Percentiles rank a stretch among this genome's conserved stretches.
These are phyloP conservation scores for Populus tremula DNA, from an alignment of 345 rosid genomes.

Conservation along the genomic window DNA sequence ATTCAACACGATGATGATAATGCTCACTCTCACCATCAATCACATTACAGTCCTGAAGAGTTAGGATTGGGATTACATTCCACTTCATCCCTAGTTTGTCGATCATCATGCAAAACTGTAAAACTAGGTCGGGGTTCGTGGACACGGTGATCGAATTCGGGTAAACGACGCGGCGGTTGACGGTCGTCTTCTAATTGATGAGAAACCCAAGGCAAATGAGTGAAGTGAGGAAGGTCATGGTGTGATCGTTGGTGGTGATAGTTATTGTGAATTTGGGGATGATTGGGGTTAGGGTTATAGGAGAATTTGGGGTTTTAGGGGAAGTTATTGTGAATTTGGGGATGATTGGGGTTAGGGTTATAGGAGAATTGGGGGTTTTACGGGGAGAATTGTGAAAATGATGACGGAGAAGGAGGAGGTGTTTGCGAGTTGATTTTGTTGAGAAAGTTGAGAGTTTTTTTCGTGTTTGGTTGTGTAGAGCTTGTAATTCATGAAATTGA, in stretches of 20 bases:
- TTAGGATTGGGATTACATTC: slow-evolving; percentile 15
- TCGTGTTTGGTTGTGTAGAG: too few species aligned
- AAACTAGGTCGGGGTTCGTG: slow-evolving; percentile 6
- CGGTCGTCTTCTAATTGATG: slow-evolving; percentile 3
- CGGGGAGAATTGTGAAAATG: not conserved
- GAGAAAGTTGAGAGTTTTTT: too few species aligned
- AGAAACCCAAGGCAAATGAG: slow-evolving; percentile 26
- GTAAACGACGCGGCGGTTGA: slow-evolving; percentile 7
- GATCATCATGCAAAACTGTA: slow-evolving; percentile 30
- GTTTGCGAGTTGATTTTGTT: not conserved
- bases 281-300: slow-evolving; percentile 15
- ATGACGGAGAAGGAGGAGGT: not conserved
- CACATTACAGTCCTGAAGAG: slow-evolving; percentile 33
- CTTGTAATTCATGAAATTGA: too few species aligned
- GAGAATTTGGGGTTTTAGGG: not conserved
- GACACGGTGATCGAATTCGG: slow-evolving; percentile 6
- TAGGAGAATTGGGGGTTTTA: not conserved
- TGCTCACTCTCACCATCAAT: slow-evolving; percentile 17
- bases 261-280: not conserved
- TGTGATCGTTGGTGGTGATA: slow-evolving; percentile 1
- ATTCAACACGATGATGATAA: slow-evolving; percentile 29
- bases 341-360: slow-evolving; percentile 19
- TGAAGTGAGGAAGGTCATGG: slow-evolving; percentile 21
- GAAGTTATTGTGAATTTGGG: not conserved
- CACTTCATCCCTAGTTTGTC: slow-evolving; percentile 38